phyloP scores from a whole-genome alignment of 2,329 filamentous ascomycete genomes.

The Verticillium alfalfae region DNA sequence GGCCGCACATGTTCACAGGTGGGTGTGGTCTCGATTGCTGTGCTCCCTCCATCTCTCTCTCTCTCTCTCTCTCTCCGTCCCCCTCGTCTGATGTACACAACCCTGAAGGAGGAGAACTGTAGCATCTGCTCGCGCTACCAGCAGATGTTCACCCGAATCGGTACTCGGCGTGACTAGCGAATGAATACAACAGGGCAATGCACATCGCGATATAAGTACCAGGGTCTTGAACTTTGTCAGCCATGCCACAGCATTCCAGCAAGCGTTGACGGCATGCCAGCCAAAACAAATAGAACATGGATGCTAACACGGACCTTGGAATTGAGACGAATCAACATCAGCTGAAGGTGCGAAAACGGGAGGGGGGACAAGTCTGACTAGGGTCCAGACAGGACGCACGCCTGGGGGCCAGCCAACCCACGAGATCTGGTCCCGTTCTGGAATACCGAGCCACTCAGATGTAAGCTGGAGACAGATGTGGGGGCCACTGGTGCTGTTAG shows the following conservation, averaged over 20 bases:
- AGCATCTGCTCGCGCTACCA: not conserved
- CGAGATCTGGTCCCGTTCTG: not conserved
- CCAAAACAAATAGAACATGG: not conserved
- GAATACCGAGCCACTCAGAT: not conserved
- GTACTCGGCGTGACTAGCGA: not conserved
- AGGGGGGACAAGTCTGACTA: not conserved
- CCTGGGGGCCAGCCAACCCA: not conserved
- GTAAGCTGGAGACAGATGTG: not conserved
- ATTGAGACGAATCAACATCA: not conserved
- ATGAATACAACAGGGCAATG: not conserved
- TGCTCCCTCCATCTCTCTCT: not conserved
- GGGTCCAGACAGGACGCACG: not conserved
- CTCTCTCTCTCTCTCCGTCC: too few relatives aligned
- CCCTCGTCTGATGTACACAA: not conserved
- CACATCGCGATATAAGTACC: not conserved
- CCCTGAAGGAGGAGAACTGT: not conserved
- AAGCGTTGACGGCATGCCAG: not conserved
- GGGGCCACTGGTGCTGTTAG: not conserved
- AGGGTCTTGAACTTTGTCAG: not conserved
- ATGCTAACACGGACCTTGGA: not conserved
- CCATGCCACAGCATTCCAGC: not conserved
- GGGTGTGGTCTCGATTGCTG: not conserved
- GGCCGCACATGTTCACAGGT: too few relatives aligned
- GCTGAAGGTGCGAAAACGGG: not conserved
- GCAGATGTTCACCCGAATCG: too few relatives aligned